Percentiles rank a stretch among this genome's conserved stretches.
Conservation (phyloP, 2,329 filamentous ascomycete genomes). For the Botrytis elliptica region DNA sequence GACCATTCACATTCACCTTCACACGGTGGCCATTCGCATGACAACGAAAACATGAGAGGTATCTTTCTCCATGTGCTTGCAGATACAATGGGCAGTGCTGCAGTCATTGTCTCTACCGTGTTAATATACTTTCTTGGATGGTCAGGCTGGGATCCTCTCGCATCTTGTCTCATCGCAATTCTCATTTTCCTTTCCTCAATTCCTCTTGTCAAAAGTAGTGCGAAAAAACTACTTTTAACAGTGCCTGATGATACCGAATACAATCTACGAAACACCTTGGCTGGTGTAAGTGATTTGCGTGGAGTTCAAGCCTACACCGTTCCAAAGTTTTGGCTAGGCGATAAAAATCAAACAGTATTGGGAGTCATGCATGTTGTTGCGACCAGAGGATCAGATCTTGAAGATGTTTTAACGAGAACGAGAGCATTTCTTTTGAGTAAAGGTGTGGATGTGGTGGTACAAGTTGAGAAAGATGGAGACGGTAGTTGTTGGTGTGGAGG, state of each 20-base stretch:
- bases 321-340: slow-evolving; percentile 91
- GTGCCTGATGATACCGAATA: slow-evolving; percentile 86
- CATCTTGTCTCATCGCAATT: slow-evolving; percentile 88
- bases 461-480: slow-evolving; percentile 84
- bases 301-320: slow-evolving; percentile 84
- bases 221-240: slow-evolving; percentile 77
- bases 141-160: slow-evolving; percentile 92
- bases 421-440: slow-evolving; percentile 66
- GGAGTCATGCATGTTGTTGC: slow-evolving; percentile 87
- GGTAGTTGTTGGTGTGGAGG: slow-evolving; percentile 58
- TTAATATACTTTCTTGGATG: slow-evolving; percentile 86
- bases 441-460: slow-evolving; percentile 78
- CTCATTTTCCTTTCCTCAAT: slow-evolving; percentile 91
- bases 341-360: slow-evolving; percentile 61
- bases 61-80: slow-evolving; percentile 96
- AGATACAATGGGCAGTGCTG: slow-evolving; percentile 89
- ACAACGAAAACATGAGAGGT: slow-evolving; percentile 97
- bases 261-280: slow-evolving; percentile 78
- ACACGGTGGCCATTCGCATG: slow-evolving; percentile 49
- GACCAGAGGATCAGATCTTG: slow-evolving; percentile 66
- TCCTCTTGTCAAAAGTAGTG: slow-evolving; percentile 82
- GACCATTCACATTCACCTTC: slow-evolving; percentile 42
- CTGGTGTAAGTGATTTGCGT: slow-evolving; percentile 75
- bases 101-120: slow-evolving; percentile 88
- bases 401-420: slow-evolving; percentile 81